Evolutionary conservation across 2,329 filamentous ascomycete species (phyloP).

Genomic region (Colletotrichum incanum): DNA sequence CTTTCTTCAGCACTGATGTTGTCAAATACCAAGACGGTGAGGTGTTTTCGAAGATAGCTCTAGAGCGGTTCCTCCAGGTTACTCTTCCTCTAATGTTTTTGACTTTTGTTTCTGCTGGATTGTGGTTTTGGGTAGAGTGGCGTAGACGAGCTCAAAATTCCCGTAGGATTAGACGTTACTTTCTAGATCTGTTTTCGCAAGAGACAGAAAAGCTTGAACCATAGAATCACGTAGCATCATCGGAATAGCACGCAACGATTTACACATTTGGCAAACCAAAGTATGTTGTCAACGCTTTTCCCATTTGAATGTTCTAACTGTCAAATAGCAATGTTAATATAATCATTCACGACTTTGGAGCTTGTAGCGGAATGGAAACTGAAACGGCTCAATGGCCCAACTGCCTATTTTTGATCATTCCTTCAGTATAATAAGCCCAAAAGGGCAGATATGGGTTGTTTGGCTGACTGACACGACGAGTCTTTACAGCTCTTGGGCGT

Average conservation of each 20-base stretch:
- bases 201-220: not conserved
- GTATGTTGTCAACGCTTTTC: no score
- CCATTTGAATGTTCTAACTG: no score
- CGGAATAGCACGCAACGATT: no score
- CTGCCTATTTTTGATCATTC: no score
- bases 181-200: not conserved
- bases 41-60: not conserved
- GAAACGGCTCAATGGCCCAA: no score
- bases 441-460: not conserved
- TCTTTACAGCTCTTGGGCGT: not conserved
- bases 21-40: constrained; percentile 17
- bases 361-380: no score
- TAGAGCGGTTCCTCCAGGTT: constrained; percentile 24
- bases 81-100: constrained; percentile 27
- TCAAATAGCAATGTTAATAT: no score
- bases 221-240: not conserved
- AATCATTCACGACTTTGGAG: no score
- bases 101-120: constrained; percentile 15
- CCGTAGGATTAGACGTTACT: not conserved
- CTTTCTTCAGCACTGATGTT: constrained; percentile 34
- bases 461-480: not conserved
- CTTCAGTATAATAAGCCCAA: not conserved
- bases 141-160: not conserved
- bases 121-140: constrained; percentile 27
- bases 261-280: no score